Evolutionary conservation across 768 basidiomycete species (phyloP).

Genomic region (Calocybe gangraenosa): DNA sequence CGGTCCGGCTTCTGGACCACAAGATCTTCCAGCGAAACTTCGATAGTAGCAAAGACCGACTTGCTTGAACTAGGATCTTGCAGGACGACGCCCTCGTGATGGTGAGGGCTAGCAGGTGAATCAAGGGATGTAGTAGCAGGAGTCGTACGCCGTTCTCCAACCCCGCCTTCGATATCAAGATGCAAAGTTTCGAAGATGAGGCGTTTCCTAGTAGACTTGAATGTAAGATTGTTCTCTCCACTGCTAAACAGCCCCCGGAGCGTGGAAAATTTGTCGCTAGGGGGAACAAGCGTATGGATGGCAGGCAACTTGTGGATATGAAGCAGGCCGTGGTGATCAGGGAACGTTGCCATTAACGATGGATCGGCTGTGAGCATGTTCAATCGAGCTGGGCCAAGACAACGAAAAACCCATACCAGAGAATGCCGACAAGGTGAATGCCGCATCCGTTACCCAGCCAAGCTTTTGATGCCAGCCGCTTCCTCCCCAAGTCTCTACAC

Average conservation of each 20-base stretch:
- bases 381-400: background rate
- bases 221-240: slow-evolving; percentile 96
- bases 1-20: slow-evolving; percentile 4
- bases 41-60: slow-evolving; percentile 31
- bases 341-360: slow-evolving; percentile 68
- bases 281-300: slow-evolving; percentile 66
- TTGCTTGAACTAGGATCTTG: slow-evolving; percentile 4
- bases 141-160: slow-evolving; percentile 68
- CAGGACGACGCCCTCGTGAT: slow-evolving; percentile 8
- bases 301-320: slow-evolving; percentile 74
- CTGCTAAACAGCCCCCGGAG: slow-evolving; percentile 78
- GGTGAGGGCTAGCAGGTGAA: slow-evolving; percentile 12
- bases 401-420: slow-evolving; percentile 44
- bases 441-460: slow-evolving; percentile 75
- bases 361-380: slow-evolving; percentile 57
- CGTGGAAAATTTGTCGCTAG: slow-evolving; percentile 79
- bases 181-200: slow-evolving; percentile 91
- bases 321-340: slow-evolving; percentile 83
- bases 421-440: slow-evolving; percentile 73
- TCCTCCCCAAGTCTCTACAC: slow-evolving; percentile 54
- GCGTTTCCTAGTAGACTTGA: slow-evolving; percentile 85
- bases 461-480: slow-evolving; percentile 73
- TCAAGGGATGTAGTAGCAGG: slow-evolving; percentile 27
- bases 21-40: slow-evolving; percentile 39
- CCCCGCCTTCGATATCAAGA: slow-evolving; percentile 82